Percentiles rank a stretch among this genome's conserved stretches.
phyloP scores from a whole-genome alignment of 495 filamentous ascomycete species.

The Achaetomiella virescens region DNA sequence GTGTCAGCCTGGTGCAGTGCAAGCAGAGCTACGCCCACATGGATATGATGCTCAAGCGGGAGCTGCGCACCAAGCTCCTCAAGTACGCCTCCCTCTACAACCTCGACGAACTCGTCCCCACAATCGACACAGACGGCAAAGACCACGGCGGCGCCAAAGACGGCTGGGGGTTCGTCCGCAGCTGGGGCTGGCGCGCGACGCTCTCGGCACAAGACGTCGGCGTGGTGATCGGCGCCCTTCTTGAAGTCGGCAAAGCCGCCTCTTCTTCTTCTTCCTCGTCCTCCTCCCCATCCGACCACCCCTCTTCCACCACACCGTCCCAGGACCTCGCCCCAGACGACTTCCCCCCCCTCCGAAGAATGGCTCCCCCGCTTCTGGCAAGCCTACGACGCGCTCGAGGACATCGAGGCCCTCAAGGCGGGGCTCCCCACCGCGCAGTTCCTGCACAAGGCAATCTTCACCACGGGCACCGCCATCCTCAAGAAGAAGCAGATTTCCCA shows the following conservation, averaged over 20 bases:
- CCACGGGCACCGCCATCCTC: slow-evolving; percentile 82
- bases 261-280: slow-evolving; percentile 20
- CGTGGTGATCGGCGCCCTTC: slow-evolving; percentile 79
- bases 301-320: slow-evolving; percentile 12
- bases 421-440: slow-evolving; percentile 79
- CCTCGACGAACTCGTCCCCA: slow-evolving; percentile 82
- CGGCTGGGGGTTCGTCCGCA: slow-evolving; percentile 93
- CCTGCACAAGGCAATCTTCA: slow-evolving; percentile 87
- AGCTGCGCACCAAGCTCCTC: slow-evolving; percentile 74
- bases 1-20: slow-evolving; percentile 86
- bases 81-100: slow-evolving; percentile 89
- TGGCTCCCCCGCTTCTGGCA: slow-evolving; percentile 80
- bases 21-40: slow-evolving; percentile 95
- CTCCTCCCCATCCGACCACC: slow-evolving; percentile 17
- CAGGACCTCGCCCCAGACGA: slow-evolving; percentile 36
- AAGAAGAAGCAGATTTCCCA: slow-evolving; percentile 92
- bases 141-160: slow-evolving; percentile 60
- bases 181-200: slow-evolving; percentile 96
- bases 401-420: slow-evolving; percentile 67
- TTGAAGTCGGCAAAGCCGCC: slow-evolving; percentile 71
- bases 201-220: slow-evolving; percentile 87
- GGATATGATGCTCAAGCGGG: slow-evolving; percentile 94
- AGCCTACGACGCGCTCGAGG: slow-evolving; percentile 82
- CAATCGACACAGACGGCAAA: slow-evolving; percentile 51
- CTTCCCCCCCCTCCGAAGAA: slow-evolving; percentile 52